Percentiles rank a stretch among this genome's conserved stretches.
Evolutionary conservation across 75 land plant species (phyloP).

Genomic region (Isoetes taiwanensis): DNA sequence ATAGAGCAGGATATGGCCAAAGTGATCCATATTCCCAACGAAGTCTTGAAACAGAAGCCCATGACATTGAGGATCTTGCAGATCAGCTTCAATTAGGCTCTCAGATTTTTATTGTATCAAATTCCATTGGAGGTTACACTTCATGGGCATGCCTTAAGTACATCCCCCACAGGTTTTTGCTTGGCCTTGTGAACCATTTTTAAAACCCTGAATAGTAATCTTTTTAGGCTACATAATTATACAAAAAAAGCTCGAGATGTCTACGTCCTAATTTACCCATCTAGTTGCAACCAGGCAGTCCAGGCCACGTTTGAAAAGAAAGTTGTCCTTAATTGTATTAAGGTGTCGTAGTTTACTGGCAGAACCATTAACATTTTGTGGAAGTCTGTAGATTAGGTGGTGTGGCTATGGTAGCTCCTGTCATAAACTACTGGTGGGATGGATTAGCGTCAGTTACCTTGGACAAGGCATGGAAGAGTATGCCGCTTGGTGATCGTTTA

Average conservation of each 20-base stretch:
- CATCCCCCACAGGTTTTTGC: conserved; percentile 39
- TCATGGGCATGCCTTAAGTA: conserved; percentile 42
- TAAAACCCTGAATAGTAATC: neutral
- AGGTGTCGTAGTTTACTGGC: no score
- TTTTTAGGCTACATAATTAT: neutral
- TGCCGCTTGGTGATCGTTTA: conserved; percentile 20
- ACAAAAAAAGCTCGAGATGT: no score
- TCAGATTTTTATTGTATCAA: conserved; percentile 34
- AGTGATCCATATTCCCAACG: conserved; percentile 46
- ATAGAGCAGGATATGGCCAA: conserved; percentile 59
- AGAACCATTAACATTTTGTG: no score
- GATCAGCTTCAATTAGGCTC: conserved; percentile 34
- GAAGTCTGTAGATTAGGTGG: conserved; percentile 37
- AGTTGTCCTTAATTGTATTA: neutral
- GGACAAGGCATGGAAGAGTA: conserved; percentile 14
- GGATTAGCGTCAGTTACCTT: conserved; percentile 21
- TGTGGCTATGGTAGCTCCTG: conserved; percentile 35
- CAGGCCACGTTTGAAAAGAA: neutral
- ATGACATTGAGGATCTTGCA: conserved; percentile 44
- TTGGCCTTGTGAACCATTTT: neutral
- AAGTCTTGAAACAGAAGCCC: conserved; percentile 28
- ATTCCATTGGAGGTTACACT: conserved; percentile 32
- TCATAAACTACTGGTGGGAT: conserved; percentile 42
- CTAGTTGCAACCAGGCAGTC: no score
- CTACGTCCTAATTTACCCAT: neutral